Conservation (phyloP, 441 rosid species). For the Omphalea diandra region DNA sequence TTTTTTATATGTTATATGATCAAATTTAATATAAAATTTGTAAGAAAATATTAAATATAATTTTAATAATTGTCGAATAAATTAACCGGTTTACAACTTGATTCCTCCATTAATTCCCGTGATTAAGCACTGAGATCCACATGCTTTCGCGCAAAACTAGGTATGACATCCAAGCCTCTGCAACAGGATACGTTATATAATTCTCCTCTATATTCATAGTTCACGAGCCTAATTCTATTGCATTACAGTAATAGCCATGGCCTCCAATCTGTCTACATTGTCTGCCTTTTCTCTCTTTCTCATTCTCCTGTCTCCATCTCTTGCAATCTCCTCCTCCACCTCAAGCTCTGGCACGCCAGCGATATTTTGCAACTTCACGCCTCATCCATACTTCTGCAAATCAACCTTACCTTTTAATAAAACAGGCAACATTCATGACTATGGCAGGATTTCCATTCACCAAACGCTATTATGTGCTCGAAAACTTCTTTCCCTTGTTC, state of each 20-base stretch:
- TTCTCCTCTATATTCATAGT: too few relatives aligned
- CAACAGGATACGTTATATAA: too few relatives aligned
- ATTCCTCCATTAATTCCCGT: too few relatives aligned
- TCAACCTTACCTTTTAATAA: slow-evolving; percentile 23
- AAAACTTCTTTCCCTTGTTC: slow-evolving; percentile 22
- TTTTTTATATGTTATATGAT: too few relatives aligned
- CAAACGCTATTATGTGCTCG: slow-evolving; percentile 31
- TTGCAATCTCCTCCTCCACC: neutral
- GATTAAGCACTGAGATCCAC: too few relatives aligned
- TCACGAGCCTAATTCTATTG: too few relatives aligned
- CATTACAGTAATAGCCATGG: slow-evolving; percentile 16
- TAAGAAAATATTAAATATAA: too few relatives aligned
- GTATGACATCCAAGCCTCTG: too few relatives aligned
- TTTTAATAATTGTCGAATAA: too few relatives aligned
- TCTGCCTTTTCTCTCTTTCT: neutral
- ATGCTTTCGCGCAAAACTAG: too few relatives aligned
- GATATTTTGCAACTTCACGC: slow-evolving; percentile 36
- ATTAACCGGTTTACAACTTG: too few relatives aligned
- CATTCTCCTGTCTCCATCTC: slow-evolving; percentile 8
- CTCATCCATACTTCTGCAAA: slow-evolving; percentile 33
- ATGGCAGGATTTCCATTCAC: slow-evolving; percentile 24
- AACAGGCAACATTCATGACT: slow-evolving; percentile 26
- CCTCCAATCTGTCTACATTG: slow-evolving; percentile 12
- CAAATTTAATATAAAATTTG: too few relatives aligned
- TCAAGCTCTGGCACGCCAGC: slow-evolving; percentile 18